Percentiles rank a stretch among this genome's conserved stretches.
Evolutionary conservation across 331 rosid genomes (phyloP).

Genomic region (Malus hybrid): DNA sequence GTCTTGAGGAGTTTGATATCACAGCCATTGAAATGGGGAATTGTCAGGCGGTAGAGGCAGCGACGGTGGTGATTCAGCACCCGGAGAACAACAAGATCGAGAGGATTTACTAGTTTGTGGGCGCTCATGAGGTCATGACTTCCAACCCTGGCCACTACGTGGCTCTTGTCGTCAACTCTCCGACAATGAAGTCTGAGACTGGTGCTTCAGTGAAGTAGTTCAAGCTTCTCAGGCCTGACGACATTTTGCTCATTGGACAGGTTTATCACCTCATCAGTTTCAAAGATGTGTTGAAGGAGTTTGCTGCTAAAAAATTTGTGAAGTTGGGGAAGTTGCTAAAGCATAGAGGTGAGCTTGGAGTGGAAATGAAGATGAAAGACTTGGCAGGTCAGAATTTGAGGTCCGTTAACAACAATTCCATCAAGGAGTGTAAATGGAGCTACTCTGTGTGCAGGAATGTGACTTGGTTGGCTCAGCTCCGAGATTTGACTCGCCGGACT

Average conservation of each 20-base stretch:
- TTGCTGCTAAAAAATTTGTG: slow-evolving; percentile 72
- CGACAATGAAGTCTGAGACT: slow-evolving; percentile 38
- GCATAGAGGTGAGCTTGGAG: slow-evolving; percentile 43
- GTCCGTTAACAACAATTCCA: slow-evolving; percentile 1
- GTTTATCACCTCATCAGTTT: slow-evolving; percentile 74
- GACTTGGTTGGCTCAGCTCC: too few relatives aligned
- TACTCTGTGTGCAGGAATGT: too few relatives aligned
- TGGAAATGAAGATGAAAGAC: slow-evolving; percentile 36
- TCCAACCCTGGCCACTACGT: slow-evolving; percentile 83
- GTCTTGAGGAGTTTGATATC: neutral
- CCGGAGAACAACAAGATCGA: slow-evolving; percentile 59
- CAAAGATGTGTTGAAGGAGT: slow-evolving; percentile 92
- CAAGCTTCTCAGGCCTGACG: slow-evolving; percentile 88
- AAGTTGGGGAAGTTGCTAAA: slow-evolving; percentile 66
- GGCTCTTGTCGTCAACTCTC: slow-evolving; percentile 48
- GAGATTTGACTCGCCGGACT: too few relatives aligned
- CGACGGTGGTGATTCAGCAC: slow-evolving; percentile 75
- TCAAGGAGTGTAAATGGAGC: neutral
- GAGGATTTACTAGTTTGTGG: slow-evolving; percentile 70
- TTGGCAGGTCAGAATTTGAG: slow-evolving; percentile 24
- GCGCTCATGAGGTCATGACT: slow-evolving; percentile 61
- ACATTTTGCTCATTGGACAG: slow-evolving; percentile 76
- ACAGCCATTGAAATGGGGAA: slow-evolving; percentile 46
- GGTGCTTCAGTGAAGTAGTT: slow-evolving; percentile 58
- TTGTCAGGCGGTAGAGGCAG: slow-evolving; percentile 89